Evolutionary conservation across 2,329 filamentous ascomycete species (phyloP), one percentile per base, ranked within the genome.

Genomic region (Dactylella cylindrospora): DNA sequence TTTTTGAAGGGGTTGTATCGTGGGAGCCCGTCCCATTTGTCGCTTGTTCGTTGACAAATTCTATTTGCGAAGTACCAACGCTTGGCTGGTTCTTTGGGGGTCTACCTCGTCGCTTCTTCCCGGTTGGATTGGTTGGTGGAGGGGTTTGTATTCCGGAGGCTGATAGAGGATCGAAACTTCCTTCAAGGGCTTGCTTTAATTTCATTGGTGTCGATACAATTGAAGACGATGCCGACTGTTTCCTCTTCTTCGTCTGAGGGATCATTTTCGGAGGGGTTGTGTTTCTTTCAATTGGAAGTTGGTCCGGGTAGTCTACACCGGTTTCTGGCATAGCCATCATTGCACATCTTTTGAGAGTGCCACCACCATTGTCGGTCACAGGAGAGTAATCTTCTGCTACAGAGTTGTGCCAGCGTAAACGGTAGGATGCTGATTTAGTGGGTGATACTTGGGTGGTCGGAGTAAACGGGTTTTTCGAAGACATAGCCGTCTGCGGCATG

Each of bases 351-450:
- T 49, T 61, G 9, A 35, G 39, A 20, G 28, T 44, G 15, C 31
- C 13, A 29, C 25, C 23, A 29, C 25, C 23, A 12, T 17, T 38
- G 23, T 51, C 51, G 32, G 29, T 29, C 17, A 32, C 23, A 9
- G 50, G 50, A 22, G 46, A 50, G 31, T 50, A 64, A 17, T 64
- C 59, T 22, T 64, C 43, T 20, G 50, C 59, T 20, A 53, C 59
- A 28, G 50, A 54, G 20, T 64, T 64, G 28, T 64, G 50, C 59
- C 59, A 64, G 22, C 59, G 43, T 47, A 61, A 33, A n/a, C 47
- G 41, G 17, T 51, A 53, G n/a, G 47, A 23, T n/a, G 40, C 38
- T 10, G 47, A 52, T 46, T 41, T 53, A 8, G 55, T 41, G 32
- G 47, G 41, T n/a, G 54, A 61, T 2, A 22, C 29, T 41, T 61